These are phyloP conservation scores for Erythrophleum fordii DNA, from an alignment of 306 rosid genomes.

Conservation along the genomic window DNA sequence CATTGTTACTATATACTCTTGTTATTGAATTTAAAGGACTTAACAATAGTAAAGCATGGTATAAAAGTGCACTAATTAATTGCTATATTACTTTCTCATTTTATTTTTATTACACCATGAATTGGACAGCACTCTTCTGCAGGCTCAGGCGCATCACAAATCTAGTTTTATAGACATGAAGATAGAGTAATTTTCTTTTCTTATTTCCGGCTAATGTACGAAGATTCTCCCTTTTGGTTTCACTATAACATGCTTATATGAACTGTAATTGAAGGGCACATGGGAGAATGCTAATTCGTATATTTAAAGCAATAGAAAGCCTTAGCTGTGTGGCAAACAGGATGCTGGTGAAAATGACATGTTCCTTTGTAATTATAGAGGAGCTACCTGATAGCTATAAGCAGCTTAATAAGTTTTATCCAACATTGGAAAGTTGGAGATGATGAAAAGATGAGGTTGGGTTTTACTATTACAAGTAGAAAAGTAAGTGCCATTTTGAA, in stretches of 20 bases:
- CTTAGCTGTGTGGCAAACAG: slow-evolving; percentile 18
- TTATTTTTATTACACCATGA: too few species aligned
- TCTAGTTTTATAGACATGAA: background rate
- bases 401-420: slow-evolving; percentile 2
- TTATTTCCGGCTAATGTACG: background rate
- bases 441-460: slow-evolving; percentile 29
- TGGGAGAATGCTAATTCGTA: slow-evolving; percentile 6
- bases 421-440: slow-evolving; percentile 34
- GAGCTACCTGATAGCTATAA: background rate
- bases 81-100: background rate
- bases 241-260: background rate
- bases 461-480: slow-evolving; percentile 37
- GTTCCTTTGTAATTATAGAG: slow-evolving; percentile 31
- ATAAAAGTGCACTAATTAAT: background rate
- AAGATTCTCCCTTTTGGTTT: background rate
- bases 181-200: background rate
- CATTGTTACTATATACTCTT: background rate
- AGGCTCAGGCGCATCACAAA: too few species aligned
- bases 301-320: background rate
- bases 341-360: slow-evolving; percentile 25
- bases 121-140: too few species aligned
- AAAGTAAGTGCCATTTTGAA: slow-evolving; percentile 46
- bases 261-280: slow-evolving; percentile 10
- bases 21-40: too few species aligned
- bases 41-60: background rate